Evolutionary conservation across 108 stramenopile genomes (phyloP).

Genomic region (Cyclotella baltica): DNA sequence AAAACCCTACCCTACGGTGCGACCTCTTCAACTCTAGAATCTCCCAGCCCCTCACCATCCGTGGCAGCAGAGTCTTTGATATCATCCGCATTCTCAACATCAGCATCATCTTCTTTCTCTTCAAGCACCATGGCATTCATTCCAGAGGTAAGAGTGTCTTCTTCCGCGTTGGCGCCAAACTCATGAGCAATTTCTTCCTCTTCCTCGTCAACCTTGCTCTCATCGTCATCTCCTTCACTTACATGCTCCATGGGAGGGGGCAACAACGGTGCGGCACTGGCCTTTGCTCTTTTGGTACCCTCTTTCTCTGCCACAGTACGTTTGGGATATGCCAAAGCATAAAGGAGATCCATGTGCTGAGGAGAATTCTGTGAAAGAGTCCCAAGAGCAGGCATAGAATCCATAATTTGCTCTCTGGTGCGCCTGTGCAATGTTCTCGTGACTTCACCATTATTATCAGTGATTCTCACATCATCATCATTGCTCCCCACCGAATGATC

Average conservation of each 20-base stretch:
- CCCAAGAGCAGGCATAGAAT: slow-evolving; percentile 72
- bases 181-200: slow-evolving; percentile 15
- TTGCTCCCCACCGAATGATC: slow-evolving; percentile 86
- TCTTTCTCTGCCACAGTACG: slow-evolving; percentile 23
- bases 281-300: not conserved
- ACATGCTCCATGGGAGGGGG: slow-evolving; percentile 25
- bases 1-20: not conserved
- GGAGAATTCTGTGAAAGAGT: slow-evolving; percentile 76
- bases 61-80: not conserved
- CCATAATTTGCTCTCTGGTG: slow-evolving; percentile 84
- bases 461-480: slow-evolving; percentile 82
- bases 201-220: slow-evolving; percentile 19
- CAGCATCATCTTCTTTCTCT: not conserved
- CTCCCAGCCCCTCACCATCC: not conserved
- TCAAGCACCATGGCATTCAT: slow-evolving; percentile 17
- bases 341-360: slow-evolving; percentile 85
- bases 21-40: not conserved
- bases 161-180: slow-evolving; percentile 3
- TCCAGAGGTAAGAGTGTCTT: slow-evolving; percentile 12
- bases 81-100: slow-evolving; percentile 1
- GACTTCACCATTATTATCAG: slow-evolving; percentile 73
- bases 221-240: slow-evolving; percentile 23
- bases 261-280: not conserved
- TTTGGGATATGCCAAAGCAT: slow-evolving; percentile 83
- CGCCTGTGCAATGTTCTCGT: slow-evolving; percentile 68